phyloP scores from a whole-genome alignment of 495 filamentous ascomycete species.

The Durotheca rogersii region DNA sequence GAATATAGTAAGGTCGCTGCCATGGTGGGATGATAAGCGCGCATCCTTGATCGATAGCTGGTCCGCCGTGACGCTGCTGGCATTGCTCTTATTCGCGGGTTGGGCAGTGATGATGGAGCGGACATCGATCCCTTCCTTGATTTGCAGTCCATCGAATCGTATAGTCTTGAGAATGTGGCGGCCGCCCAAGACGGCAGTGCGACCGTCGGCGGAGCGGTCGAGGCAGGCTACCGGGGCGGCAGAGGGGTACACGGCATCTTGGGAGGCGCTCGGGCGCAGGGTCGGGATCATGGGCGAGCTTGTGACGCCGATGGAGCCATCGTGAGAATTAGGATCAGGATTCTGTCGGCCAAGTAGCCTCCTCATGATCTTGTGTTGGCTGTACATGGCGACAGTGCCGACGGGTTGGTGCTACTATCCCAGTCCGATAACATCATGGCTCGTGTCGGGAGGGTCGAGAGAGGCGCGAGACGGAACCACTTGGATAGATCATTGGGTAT shows the following conservation, averaged over 20 bases:
- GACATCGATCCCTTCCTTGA: constrained; percentile 77
- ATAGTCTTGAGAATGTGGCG: constrained; percentile 84
- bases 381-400: constrained; percentile 37
- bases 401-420: constrained; percentile 21
- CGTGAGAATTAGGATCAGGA: constrained; percentile 39
- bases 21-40: constrained; percentile 66
- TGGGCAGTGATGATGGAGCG: constrained; percentile 72
- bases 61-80: constrained; percentile 56
- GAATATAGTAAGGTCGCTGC: constrained; percentile 59
- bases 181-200: constrained; percentile 76
- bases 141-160: constrained; percentile 64
- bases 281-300: constrained; percentile 36
- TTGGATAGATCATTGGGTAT: constrained; percentile 8
- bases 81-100: constrained; percentile 59
- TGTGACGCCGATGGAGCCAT: constrained; percentile 40
- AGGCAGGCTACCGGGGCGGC: constrained; percentile 71
- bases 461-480: constrained; percentile 4
- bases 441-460: constrained; percentile 10
- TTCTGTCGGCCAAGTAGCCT: constrained; percentile 52
- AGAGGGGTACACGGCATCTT: constrained; percentile 71
- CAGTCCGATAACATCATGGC: constrained; percentile 33
- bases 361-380: constrained; percentile 54
- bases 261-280: constrained; percentile 64
- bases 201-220: constrained; percentile 74
- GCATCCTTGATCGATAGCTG: constrained; percentile 81